A percentile compares a stretch with the other conserved stretches of the same genome.
Conservation (phyloP, 495 filamentous ascomycete species). For the Penicillium macrosclerotiorum region DNA sequence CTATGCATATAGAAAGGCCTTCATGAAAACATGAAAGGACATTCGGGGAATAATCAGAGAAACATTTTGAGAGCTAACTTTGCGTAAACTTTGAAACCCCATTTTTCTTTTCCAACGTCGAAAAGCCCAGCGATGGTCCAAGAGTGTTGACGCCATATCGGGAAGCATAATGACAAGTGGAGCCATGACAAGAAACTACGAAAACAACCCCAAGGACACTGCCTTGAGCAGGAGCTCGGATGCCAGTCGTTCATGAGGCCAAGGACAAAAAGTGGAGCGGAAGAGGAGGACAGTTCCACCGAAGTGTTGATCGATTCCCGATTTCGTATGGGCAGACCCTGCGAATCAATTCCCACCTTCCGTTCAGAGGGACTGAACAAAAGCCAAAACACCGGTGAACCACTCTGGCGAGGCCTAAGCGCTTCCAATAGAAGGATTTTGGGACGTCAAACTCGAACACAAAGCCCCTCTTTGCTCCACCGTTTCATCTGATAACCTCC, state of each 20-base stretch:
- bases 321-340: conserved; percentile 1
- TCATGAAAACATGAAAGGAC: background rate
- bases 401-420: background rate
- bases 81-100: too few species aligned
- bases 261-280: background rate
- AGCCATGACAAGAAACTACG: too few species aligned
- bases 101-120: too few species aligned
- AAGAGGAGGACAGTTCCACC: background rate
- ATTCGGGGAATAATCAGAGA: background rate
- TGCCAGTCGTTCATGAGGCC: background rate
- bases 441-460: background rate
- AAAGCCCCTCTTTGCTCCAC: background rate
- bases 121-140: too few species aligned
- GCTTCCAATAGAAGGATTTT: background rate
- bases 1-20: too few species aligned
- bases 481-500: conserved; percentile 5
- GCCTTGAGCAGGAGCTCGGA: too few species aligned
- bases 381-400: background rate
- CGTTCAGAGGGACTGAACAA: too few species aligned
- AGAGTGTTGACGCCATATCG: too few species aligned
- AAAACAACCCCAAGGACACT: too few species aligned
- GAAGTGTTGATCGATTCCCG: background rate
- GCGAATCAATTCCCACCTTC: background rate
- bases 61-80: too few species aligned
- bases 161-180: too few species aligned